phyloP scores from a whole-genome alignment of 1,284 basidiomycete genomes.

The Hortiboletus rubellus region DNA sequence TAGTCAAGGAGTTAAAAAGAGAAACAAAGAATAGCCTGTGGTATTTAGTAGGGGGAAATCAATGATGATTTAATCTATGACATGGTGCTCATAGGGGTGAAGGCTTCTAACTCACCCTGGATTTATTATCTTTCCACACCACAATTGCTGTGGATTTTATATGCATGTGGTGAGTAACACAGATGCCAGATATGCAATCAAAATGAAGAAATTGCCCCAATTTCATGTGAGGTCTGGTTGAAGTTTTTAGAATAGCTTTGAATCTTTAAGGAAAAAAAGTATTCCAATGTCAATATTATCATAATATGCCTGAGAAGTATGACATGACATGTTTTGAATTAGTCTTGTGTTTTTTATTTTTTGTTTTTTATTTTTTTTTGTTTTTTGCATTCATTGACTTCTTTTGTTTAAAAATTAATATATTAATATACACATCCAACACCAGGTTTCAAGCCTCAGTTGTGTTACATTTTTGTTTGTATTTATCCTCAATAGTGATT shows the following conservation, averaged over 20 bases:
- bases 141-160: constrained; percentile 7
- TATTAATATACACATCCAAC: too few species aligned
- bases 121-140: background rate
- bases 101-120: constrained; percentile 1
- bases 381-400: too few species aligned
- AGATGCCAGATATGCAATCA: background rate
- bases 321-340: constrained; percentile 10
- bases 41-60: too few species aligned
- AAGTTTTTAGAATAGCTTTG: too few species aligned
- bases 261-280: too few species aligned
- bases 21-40: too few species aligned
- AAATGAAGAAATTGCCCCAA: background rate
- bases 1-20: too few species aligned
- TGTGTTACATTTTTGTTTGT: background rate
- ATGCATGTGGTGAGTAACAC: background rate
- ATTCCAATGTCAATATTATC: background rate
- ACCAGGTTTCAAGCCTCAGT: constrained; percentile 10
- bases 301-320: constrained; percentile 12
- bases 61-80: background rate
- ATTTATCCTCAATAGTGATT: constrained; percentile 8
- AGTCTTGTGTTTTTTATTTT: background rate
- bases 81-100: constrained; percentile 9
- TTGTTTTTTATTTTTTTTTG: too few species aligned
- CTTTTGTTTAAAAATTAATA: too few species aligned
- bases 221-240: too few species aligned